A percentile compares a stretch with the other conserved stretches of the same genome.
Evolutionary conservation across 805 yeast genomes (phyloP).

Genomic region (Saccharomycopsis guyanensis): DNA sequence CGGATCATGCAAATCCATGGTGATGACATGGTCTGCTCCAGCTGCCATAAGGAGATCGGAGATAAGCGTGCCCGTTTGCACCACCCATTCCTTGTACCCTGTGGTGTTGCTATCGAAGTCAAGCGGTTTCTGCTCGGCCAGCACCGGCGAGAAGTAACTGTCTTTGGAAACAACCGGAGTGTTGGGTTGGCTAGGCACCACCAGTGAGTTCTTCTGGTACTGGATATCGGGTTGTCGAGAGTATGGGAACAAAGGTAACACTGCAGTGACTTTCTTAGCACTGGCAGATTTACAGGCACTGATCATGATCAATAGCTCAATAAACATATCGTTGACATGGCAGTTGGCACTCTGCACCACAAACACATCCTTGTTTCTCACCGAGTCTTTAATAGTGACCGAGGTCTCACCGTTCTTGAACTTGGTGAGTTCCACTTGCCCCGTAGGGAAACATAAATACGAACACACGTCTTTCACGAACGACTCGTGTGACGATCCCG

Average conservation of each 20-base stretch:
- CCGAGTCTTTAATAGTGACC: constrained; percentile 78
- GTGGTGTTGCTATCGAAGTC: constrained; percentile 36
- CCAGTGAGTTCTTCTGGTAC: constrained; percentile 38
- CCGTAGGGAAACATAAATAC: constrained; percentile 65
- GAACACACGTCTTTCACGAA: constrained; percentile 70
- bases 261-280: constrained; percentile 83
- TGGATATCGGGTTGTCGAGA: constrained; percentile 95
- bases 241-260: constrained; percentile 89
- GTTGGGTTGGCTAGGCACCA: not conserved
- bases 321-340: constrained; percentile 76
- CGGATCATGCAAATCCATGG: constrained; percentile 97
- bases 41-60: constrained; percentile 84
- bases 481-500: constrained; percentile 85
- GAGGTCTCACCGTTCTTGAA: constrained; percentile 92
- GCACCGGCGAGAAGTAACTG: not conserved
- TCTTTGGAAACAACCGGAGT: constrained; percentile 3
- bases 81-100: constrained; percentile 90
- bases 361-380: constrained; percentile 92
- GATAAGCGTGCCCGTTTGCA: constrained; percentile 87
- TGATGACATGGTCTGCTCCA: constrained; percentile 93
- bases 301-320: constrained; percentile 74
- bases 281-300: constrained; percentile 93
- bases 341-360: constrained; percentile 84
- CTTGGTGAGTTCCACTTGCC: constrained; percentile 55
- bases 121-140: constrained; percentile 16